Evolutionary conservation across 106 monocot species (phyloP), one percentile per base, ranked within the genome.

Genomic region (Apostasia shenzhenica): DNA sequence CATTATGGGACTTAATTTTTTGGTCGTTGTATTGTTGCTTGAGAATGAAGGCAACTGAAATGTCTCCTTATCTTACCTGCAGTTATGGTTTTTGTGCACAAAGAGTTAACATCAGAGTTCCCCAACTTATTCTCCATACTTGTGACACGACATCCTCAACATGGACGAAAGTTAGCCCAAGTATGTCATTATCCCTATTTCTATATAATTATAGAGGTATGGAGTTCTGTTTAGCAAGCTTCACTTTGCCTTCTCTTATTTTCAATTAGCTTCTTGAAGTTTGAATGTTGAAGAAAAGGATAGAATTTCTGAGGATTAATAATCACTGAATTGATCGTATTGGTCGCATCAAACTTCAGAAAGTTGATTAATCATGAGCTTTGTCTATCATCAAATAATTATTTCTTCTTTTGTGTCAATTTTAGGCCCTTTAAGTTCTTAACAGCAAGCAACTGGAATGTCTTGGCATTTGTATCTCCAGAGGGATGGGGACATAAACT

Each of bases 11-110:
- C 26, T 26, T 26, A 26, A 26, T 26, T 26, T 26, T 26, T 26
- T 26, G 26, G 26, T 26, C 26, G 26, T 26, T 26, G 26, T 0
- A 26, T 26, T 26, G 62, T 45, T 62, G 5, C 1, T 5, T 62
- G 42, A 12, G 45, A 62, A 62, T 8, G 6, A 39, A n/a, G 42
- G 43, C 45, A 45, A 67, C 61, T 70, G 38, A 70, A 58, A 61
- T 64, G n/a, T 56, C 70, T 67, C 38, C 43, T 13, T 57, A 59
- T 71, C 49, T 65, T 46, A 67, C 45, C 69, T 42, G 41, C 76
- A 99, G 97, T 87, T 52, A 80, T 99, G 81, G 70, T 99, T 54
- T 78, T 81, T 75, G 85, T 86, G 60, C 97, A 99, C 73, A 76
- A 77, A 48, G 78, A 87, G 57, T 77, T 99, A 12, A 40, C 54